Conservation (phyloP, 2,329 filamentous ascomycete genomes). For the Pseudogymnoascus pannorum region DNA sequence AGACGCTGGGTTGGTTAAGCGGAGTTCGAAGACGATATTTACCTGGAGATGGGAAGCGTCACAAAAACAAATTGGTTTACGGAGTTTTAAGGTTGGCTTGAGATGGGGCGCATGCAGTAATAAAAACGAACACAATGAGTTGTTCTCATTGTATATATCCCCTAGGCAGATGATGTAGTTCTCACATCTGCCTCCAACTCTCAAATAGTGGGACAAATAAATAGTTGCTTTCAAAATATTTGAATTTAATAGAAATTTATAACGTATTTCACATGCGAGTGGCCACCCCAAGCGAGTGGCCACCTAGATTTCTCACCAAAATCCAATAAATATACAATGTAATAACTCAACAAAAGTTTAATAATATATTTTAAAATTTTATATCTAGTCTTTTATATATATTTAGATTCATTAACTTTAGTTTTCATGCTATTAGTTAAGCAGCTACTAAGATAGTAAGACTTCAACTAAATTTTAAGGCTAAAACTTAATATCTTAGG, state of each 20-base stretch:
- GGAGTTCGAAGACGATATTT: not conserved
- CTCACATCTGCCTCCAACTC: not conserved
- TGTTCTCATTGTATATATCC: slow-evolving; percentile 3
- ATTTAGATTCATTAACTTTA: no score
- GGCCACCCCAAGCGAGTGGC: no score
- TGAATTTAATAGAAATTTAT: not conserved
- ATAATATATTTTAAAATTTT: no score
- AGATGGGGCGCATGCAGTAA: not conserved
- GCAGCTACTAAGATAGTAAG: no score
- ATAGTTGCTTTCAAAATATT: slow-evolving; percentile 1
- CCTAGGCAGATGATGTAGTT: not conserved
- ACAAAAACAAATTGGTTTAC: not conserved
- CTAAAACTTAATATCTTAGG: no score
- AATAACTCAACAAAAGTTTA: no score
- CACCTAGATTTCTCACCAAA: no score
- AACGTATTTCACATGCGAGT: no score
- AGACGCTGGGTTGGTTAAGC: slow-evolving; percentile 60
- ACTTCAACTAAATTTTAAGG: no score
- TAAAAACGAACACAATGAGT: not conserved
- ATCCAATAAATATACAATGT: no score
- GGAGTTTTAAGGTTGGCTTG: not conserved
- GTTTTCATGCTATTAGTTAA: no score
- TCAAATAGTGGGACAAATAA: slow-evolving; percentile 2
- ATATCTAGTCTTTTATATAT: no score
- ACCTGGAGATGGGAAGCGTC: not conserved